Percentiles rank a stretch among this genome's conserved stretches.
phyloP scores from a whole-genome alignment of 495 filamentous ascomycete genomes.

The Neurospora intermedia region DNA sequence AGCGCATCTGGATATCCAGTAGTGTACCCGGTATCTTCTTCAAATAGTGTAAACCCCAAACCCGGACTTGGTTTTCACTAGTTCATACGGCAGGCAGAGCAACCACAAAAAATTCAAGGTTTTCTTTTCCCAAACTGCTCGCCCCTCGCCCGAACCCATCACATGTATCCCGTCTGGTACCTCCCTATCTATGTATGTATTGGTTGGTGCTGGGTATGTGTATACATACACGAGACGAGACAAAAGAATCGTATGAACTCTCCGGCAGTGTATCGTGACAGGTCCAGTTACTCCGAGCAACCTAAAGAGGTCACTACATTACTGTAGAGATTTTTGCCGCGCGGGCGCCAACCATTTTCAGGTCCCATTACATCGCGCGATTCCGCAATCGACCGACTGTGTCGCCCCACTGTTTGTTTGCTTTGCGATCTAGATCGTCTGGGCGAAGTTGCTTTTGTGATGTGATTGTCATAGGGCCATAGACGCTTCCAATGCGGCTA shows the following conservation, averaged over 20 bases:
- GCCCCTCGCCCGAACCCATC: background rate
- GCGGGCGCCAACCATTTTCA: background rate
- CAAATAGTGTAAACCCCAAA: background rate
- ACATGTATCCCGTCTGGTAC: background rate
- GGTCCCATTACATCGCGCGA: background rate
- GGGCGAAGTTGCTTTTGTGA: background rate
- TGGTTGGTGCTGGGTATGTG: background rate
- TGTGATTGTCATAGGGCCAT: background rate
- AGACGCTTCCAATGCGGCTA: background rate
- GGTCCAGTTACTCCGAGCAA: background rate
- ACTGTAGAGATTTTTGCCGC: background rate
- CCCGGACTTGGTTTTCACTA: background rate
- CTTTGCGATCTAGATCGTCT: background rate
- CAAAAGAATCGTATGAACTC: background rate
- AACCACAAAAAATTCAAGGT: background rate
- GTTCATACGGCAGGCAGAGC: background rate
- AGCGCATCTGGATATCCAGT: no score
- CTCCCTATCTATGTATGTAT: background rate
- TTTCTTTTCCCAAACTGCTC: background rate
- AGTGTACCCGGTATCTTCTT: background rate
- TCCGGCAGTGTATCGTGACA: background rate
- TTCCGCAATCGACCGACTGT: background rate
- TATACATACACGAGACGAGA: background rate
- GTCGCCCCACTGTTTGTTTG: background rate
- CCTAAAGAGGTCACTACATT: background rate